Evolutionary conservation across 257 asterid species (phyloP), one percentile per base, ranked within the genome.

Genomic region (Rauvolfia tetraphylla): DNA sequence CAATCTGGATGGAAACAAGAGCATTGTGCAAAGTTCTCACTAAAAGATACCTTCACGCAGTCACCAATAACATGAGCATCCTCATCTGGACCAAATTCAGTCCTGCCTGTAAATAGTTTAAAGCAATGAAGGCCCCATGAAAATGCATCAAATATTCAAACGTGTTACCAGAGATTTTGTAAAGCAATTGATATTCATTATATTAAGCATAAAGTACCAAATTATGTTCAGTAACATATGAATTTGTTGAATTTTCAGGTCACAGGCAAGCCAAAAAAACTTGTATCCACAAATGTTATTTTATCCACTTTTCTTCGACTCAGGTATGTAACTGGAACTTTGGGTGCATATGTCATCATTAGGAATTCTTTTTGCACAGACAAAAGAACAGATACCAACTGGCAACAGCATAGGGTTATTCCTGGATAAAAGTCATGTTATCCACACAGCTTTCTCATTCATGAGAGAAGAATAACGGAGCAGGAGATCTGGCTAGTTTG

Each of bases 61-160:
- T 93, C 98, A 5, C 96, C 96, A 63, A 93, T 85, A 81, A 93
- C 95, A 85, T 93, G 98, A 72, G 98, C 95, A 82, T 93, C 98
- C 87, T 93, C 98, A 71, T 88, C 89, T 58, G 87, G 89, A 71
- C 79, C 81, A 84, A 93, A 93, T 82, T 89, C 97, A 78, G 85
- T 79, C 82, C 87, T 89, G 63, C 98, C 98, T 93, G 74, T 71
- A 31, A 57, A 78, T n/a, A 78, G 73, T 61, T 66, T 67, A 18
- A 66, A 7, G 12, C 12, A 38, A 38, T 38, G 38, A 39, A 38
- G 51, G n/a, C 39, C 51, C 72, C 31, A 38, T 41, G 54, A 29
- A 63, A 59, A 48, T 44, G 27, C 41, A 42, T 48, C 29, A 61
- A 27, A 29, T 46, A 63, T 54, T 23, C 48, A 5, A 44, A 27